Evolutionary conservation across 371 early-diverging fungal genomes (phyloP).

Genomic region (Lichtheimia ornata): DNA sequence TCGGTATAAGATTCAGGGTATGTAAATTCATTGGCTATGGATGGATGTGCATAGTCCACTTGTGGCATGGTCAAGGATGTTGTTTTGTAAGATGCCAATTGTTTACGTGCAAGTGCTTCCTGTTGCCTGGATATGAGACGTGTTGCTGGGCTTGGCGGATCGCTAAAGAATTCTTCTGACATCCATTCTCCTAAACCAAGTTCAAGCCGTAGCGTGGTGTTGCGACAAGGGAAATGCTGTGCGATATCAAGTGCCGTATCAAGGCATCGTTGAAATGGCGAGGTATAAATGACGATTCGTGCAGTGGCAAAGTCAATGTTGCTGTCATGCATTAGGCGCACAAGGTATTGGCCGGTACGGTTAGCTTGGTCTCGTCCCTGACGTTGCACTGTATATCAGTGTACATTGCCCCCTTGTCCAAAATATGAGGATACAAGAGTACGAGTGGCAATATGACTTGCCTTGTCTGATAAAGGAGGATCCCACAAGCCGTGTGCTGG

Average conservation of each 20-base stretch:
- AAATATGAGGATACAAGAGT: too few species aligned
- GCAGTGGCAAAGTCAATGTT: constrained; percentile 20
- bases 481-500: constrained; percentile 43
- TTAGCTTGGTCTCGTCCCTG: constrained; percentile 36
- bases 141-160: constrained; percentile 33
- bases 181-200: constrained; percentile 50
- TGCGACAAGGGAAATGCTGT: constrained; percentile 18
- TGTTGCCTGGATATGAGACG: constrained; percentile 32
- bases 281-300: constrained; percentile 36
- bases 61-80: neutral
- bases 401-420: neutral
- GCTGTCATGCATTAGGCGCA: constrained; percentile 21
- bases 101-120: constrained; percentile 37
- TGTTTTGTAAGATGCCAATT: constrained; percentile 9
- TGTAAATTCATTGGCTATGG: constrained; percentile 22
- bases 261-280: constrained; percentile 52
- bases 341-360: constrained; percentile 28
- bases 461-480: constrained; percentile 37
- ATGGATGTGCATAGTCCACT: constrained; percentile 33
- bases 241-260: constrained; percentile 43
- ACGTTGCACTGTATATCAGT: neutral
- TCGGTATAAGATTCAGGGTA: constrained; percentile 37
- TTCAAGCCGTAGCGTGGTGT: constrained; percentile 33
- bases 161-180: constrained; percentile 39
- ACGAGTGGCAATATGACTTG: constrained; percentile 10